Conservation (phyloP, 371 early-diverging fungal genomes). For the Coemansia sp. region DNA sequence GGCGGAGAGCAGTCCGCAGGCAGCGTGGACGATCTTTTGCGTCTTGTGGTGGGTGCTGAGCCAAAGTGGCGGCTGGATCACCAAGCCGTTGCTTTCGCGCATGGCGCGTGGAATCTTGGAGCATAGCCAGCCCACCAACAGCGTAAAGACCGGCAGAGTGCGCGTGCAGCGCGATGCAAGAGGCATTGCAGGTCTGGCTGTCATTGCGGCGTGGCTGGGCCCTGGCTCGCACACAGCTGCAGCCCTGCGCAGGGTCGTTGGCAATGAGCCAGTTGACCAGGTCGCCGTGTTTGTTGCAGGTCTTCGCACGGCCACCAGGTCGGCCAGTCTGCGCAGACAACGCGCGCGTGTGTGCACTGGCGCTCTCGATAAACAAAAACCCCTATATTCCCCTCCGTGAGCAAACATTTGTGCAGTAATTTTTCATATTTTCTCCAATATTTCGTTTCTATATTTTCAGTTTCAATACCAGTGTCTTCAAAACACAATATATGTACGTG, state of each 20-base stretch:
- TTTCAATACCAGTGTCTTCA: neutral
- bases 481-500: neutral
- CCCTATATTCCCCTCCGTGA: constrained; percentile 20
- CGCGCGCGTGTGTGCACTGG: constrained; percentile 9
- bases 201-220: constrained; percentile 33
- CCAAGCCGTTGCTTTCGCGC: constrained; percentile 44
- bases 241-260: constrained; percentile 42
- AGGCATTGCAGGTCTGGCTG: constrained; percentile 28
- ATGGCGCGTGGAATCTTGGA: constrained; percentile 51
- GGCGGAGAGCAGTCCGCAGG: constrained; percentile 41
- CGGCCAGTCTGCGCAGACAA: constrained; percentile 17
- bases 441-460: too few species aligned
- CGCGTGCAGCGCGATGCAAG: neutral
- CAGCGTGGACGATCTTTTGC: constrained; percentile 47
- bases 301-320: constrained; percentile 13
- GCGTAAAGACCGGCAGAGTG: neutral
- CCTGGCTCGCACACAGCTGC: constrained; percentile 31
- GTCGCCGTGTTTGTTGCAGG: constrained; percentile 27
- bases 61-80: constrained; percentile 48
- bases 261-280: constrained; percentile 35
- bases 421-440: neutral
- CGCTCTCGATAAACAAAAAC: constrained; percentile 16
- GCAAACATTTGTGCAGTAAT: neutral
- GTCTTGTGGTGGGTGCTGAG: constrained; percentile 48
- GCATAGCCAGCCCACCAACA: neutral